Evolutionary conservation across 2,329 filamentous ascomycete genomes (phyloP).

Genomic region (Cryphonectria nitschkei): DNA sequence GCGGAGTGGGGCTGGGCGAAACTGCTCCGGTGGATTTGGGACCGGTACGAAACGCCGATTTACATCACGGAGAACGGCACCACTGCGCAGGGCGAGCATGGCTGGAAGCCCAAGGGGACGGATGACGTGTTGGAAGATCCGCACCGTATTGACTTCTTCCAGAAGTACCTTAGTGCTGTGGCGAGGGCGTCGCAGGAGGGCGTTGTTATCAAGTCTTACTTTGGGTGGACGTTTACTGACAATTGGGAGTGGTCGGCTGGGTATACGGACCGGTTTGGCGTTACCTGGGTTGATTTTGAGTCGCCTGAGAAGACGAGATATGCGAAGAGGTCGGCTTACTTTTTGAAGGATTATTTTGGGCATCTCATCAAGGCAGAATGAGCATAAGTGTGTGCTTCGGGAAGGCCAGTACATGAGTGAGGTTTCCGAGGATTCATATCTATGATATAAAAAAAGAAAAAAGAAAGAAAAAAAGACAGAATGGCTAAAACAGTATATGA

Average conservation of each 20-base stretch:
- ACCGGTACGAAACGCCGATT: slow-evolving; percentile 45
- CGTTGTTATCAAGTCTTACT: slow-evolving; percentile 44
- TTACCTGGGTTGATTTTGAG: slow-evolving; percentile 46
- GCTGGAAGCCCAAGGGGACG: slow-evolving; percentile 35
- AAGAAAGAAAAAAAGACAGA: not conserved
- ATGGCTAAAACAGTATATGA: not conserved
- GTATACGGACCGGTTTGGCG: slow-evolving; percentile 44
- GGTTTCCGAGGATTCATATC: no score
- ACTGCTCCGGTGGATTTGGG: slow-evolving; percentile 46
- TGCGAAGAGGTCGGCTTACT: slow-evolving; percentile 40
- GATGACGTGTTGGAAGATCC: slow-evolving; percentile 44
- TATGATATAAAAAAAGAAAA: no score
- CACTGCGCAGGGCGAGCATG: slow-evolving; percentile 44
- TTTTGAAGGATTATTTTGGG: slow-evolving; percentile 37
- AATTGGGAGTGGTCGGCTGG: slow-evolving; percentile 52
- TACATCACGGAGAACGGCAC: slow-evolving; percentile 49
- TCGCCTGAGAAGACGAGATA: slow-evolving; percentile 41
- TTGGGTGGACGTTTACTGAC: slow-evolving; percentile 47
- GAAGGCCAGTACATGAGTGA: not conserved
- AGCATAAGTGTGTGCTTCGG: not conserved
- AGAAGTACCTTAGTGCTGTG: slow-evolving; percentile 43
- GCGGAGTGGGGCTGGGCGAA: slow-evolving; percentile 45
- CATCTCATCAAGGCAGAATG: slow-evolving; percentile 35
- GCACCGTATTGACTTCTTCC: slow-evolving; percentile 44
- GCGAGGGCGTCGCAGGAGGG: slow-evolving; percentile 44